Evolutionary conservation across 75 land plant species (phyloP).

Genomic region (Chamaecyparis obtusa): DNA sequence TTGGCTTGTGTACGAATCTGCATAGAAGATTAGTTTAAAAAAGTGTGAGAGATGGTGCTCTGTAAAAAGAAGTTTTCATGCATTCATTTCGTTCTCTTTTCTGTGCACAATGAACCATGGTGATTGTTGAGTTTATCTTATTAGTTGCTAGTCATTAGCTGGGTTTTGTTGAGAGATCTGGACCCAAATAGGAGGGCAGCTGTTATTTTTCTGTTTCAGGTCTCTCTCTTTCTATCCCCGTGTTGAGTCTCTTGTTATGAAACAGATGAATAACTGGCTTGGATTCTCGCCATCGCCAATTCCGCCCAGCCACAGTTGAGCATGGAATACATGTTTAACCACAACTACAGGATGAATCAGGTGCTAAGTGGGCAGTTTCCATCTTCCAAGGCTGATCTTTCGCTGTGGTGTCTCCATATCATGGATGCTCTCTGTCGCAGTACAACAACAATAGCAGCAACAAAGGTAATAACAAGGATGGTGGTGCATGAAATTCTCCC

Average conservation of each 20-base stretch:
- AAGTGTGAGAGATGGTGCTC: no score
- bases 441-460: conserved; percentile 13
- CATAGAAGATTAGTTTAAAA: no score
- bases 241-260: conserved; percentile 6
- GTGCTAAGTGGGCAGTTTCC: conserved; percentile 21
- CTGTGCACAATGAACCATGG: neutral
- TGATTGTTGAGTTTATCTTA: neutral
- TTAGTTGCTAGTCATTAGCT: conserved; percentile 10
- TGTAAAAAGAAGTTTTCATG: neutral
- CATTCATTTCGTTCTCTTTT: neutral
- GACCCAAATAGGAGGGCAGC: conserved; percentile 16
- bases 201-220: no score
- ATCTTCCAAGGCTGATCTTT: conserved; percentile 42
- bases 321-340: conserved; percentile 1
- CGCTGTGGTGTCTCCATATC: conserved; percentile 73
- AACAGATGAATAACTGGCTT: conserved; percentile 43
- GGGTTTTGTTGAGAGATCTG: conserved; percentile 32
- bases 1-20: no score
- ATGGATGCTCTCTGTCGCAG: conserved; percentile 60
- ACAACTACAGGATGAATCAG: conserved; percentile 29
- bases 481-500: neutral
- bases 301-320: conserved; percentile 20
- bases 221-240: neutral
- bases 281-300: conserved; percentile 69
- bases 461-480: neutral